Evolutionary conservation across 2,329 filamentous ascomycete species (phyloP).

Genomic region (Dactylellina sp.): DNA sequence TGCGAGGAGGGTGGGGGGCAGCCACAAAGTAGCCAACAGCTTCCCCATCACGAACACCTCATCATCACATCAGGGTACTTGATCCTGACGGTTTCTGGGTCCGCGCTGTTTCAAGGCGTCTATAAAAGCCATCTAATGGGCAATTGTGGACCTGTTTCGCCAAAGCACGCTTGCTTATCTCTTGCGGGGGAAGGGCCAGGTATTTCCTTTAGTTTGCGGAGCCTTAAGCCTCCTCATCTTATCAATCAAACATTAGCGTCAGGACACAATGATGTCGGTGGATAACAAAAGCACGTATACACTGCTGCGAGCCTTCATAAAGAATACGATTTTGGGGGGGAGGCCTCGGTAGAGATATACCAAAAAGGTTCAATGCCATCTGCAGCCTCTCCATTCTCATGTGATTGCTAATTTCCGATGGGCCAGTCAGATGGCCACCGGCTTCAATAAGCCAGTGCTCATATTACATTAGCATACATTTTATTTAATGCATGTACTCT

Average conservation of each 20-base stretch:
- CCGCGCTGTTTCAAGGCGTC: constrained; percentile 20
- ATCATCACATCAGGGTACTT: constrained; percentile 13
- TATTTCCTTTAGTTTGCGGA: constrained; percentile 31
- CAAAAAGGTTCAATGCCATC: neutral
- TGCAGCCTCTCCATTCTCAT: constrained; percentile 19
- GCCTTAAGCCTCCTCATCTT: neutral
- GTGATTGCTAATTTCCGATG: constrained; percentile 54
- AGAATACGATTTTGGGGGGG: neutral
- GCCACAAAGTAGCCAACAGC: neutral
- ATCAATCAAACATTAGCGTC: neutral
- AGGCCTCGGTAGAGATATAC: constrained; percentile 21
- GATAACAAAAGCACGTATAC: neutral
- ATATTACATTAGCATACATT: constrained; percentile 38
- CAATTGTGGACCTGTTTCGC: constrained; percentile 1
- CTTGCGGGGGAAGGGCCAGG: neutral
- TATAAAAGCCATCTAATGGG: constrained; percentile 1
- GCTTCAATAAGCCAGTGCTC: constrained; percentile 26
- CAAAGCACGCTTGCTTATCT: constrained; percentile 30
- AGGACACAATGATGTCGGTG: constrained; percentile 8
- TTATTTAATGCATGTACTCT: constrained; percentile 14
- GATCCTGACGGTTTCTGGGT: constrained; percentile 21
- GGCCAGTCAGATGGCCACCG: constrained; percentile 17
- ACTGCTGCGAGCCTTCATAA: neutral
- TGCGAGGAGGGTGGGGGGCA: constrained; percentile 9
- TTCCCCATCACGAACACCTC: constrained; percentile 1